Evolutionary conservation across 2,329 filamentous ascomycete genomes (phyloP).

Genomic region (Plenodomus tracheiphilus): DNA sequence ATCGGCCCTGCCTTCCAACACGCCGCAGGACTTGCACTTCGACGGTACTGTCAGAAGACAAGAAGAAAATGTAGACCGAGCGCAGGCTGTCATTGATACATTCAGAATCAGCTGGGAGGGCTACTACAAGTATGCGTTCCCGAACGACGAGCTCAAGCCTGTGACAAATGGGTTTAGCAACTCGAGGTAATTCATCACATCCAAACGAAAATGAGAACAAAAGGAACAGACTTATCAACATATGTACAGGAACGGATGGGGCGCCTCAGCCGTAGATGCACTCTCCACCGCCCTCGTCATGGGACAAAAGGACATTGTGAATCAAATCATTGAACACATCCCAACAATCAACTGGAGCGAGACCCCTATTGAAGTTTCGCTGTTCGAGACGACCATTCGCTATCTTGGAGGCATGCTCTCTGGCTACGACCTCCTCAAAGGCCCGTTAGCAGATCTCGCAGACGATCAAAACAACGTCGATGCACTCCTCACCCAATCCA

Average conservation of each 20-base stretch:
- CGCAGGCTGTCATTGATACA: constrained; percentile 39
- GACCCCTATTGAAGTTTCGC: constrained; percentile 63
- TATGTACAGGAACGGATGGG: constrained; percentile 73
- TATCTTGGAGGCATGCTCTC: constrained; percentile 82
- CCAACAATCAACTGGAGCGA: constrained; percentile 70
- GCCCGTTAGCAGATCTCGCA: constrained; percentile 61
- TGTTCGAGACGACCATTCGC: constrained; percentile 91
- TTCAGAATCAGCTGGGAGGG: constrained; percentile 43
- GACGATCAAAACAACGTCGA: constrained; percentile 55
- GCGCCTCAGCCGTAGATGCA: constrained; percentile 79
- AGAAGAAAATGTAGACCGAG: constrained; percentile 20
- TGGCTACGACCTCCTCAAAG: constrained; percentile 72
- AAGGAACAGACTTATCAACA: background rate
- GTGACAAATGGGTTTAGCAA: constrained; percentile 67
- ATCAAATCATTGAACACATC: constrained; percentile 72
- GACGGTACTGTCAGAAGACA: constrained; percentile 11
- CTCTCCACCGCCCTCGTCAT: constrained; percentile 80
- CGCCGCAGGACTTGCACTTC: constrained; percentile 5
- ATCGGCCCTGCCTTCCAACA: constrained; percentile 17
- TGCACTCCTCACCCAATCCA: constrained; percentile 67
- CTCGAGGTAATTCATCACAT: constrained; percentile 61
- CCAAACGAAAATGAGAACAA: background rate
- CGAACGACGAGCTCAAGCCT: constrained; percentile 74
- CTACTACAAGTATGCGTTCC: constrained; percentile 74
- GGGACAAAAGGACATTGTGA: constrained; percentile 67